phyloP scores from a whole-genome alignment of 768 basidiomycete species.

The Leucocoprinus leucothites region DNA sequence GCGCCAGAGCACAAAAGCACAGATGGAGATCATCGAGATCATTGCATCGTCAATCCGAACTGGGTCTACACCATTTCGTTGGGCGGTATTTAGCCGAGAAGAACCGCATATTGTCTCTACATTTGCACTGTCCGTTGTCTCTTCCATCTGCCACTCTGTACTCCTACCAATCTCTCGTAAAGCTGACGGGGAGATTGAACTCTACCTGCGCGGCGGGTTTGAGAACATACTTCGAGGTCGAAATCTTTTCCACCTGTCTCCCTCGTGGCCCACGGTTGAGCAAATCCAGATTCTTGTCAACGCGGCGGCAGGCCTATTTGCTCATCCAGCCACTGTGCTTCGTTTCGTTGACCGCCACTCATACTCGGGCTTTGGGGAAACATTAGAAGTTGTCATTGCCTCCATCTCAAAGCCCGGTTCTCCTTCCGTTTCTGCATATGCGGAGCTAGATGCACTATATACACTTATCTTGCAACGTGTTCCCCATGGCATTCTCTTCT shows the following conservation, averaged over 20 bases:
- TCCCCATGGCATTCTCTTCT: background rate
- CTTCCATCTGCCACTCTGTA: background rate
- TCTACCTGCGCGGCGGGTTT: constrained; percentile 5
- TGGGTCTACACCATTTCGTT: background rate
- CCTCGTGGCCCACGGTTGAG: constrained; percentile 12
- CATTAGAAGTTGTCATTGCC: background rate
- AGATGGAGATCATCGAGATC: constrained; percentile 1
- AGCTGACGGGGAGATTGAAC: constrained; percentile 2
- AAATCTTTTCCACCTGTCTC: background rate
- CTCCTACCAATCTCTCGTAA: background rate
- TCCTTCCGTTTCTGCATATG: constrained; percentile 6
- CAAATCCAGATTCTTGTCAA: constrained; percentile 15
- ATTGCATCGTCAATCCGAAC: background rate
- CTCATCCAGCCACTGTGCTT: constrained; percentile 24
- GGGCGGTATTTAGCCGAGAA: constrained; percentile 2
- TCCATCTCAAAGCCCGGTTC: constrained; percentile 9
- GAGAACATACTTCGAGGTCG: constrained; percentile 1
- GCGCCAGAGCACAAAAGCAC: background rate
- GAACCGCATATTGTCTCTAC: background rate
- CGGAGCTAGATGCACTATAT: background rate
- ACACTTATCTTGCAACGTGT: background rate
- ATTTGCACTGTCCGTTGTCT: background rate
- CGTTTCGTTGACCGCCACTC: constrained; percentile 20
- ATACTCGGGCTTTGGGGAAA: background rate
- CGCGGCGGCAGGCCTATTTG: constrained; percentile 22